Conservation (phyloP, 768 basidiomycete genomes). For the Pleurotus eryngii region DNA sequence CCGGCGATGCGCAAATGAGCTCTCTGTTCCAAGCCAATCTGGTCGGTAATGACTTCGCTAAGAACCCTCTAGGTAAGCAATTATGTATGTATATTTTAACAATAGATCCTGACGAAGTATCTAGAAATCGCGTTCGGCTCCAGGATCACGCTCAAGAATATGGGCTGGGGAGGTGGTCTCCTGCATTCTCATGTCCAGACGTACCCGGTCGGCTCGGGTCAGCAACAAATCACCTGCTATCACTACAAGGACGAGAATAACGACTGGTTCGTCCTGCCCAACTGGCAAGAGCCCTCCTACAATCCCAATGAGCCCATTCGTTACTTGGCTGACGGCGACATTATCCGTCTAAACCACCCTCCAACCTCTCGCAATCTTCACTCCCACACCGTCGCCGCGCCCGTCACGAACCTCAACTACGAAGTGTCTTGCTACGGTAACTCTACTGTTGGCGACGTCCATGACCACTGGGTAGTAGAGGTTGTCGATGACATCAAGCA, state of each 20-base stretch:
- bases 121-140: slow-evolving; percentile 88
- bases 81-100: slow-evolving; percentile 5
- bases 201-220: slow-evolving; percentile 85
- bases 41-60: slow-evolving; percentile 88
- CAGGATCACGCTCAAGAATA: slow-evolving; percentile 90
- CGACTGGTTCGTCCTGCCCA: slow-evolving; percentile 78
- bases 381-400: slow-evolving; percentile 85
- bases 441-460: slow-evolving; percentile 76
- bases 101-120: not conserved
- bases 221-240: slow-evolving; percentile 98
- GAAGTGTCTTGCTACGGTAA: slow-evolving; percentile 97
- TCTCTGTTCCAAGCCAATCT: slow-evolving; percentile 98
- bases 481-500: slow-evolving; percentile 86
- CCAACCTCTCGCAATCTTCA: slow-evolving; percentile 90
- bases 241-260: slow-evolving; percentile 99
- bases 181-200: slow-evolving; percentile 97
- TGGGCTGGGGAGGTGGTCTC: slow-evolving; percentile 96
- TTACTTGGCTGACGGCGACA: slow-evolving; percentile 74
- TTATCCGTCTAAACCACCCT: slow-evolving; percentile 76
- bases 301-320: slow-evolving; percentile 65
- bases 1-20: slow-evolving; percentile 98
- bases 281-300: slow-evolving; percentile 71
- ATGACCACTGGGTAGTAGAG: slow-evolving; percentile 92
- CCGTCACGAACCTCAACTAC: slow-evolving; percentile 82
- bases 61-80: slow-evolving; percentile 77